phyloP scores from a whole-genome alignment of 352 stramenopile species.

The Pythium periplocum region DNA sequence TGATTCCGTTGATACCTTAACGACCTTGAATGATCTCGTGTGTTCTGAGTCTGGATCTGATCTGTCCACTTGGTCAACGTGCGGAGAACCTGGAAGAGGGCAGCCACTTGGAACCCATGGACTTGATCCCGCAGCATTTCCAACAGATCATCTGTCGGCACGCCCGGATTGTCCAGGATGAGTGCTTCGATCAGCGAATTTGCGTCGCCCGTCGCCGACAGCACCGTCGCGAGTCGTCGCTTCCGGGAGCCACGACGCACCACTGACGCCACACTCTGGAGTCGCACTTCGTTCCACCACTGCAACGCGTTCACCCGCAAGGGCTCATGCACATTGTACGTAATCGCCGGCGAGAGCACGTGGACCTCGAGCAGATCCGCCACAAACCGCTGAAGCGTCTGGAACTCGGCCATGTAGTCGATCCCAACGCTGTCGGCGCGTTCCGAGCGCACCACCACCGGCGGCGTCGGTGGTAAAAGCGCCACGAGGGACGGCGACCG shows the following conservation, averaged over 20 bases:
- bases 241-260: not conserved
- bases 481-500: too few relatives aligned
- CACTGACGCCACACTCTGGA: conserved; percentile 13
- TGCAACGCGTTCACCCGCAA: conserved; percentile 17
- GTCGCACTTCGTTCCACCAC: conserved; percentile 20
- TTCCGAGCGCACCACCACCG: too few relatives aligned
- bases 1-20: not conserved
- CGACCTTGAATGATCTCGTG: not conserved
- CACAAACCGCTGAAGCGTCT: conserved; percentile 12
- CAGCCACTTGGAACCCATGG: conserved; percentile 12
- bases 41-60: not conserved
- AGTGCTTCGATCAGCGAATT: not conserved
- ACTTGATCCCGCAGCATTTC: not conserved
- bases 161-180: too few relatives aligned
- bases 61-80: conserved; percentile 13
- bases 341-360: conserved; percentile 12
- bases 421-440: too few relatives aligned
- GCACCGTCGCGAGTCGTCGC: not conserved
- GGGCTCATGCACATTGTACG: conserved; percentile 15
- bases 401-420: conserved; percentile 1
- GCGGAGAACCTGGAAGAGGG: conserved; percentile 13
- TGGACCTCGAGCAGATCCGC: conserved; percentile 16
- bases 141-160: too few relatives aligned
- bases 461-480: too few relatives aligned
- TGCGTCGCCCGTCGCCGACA: conserved; percentile 1